phyloP scores from a whole-genome alignment of 257 asterid genomes.

The Nicotiana knightiana region DNA sequence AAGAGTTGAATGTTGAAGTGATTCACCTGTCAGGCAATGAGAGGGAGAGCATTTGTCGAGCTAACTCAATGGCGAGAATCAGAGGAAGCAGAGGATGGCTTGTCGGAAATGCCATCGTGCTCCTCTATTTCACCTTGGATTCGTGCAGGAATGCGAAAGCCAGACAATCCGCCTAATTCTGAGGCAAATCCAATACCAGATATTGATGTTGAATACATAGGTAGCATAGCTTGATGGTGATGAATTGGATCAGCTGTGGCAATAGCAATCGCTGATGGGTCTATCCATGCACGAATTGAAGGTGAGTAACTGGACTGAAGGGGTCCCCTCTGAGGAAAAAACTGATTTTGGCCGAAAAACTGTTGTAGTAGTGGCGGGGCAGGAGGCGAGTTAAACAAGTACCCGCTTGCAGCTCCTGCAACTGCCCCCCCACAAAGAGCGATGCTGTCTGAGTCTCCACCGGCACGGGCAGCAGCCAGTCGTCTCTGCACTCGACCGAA shows the following conservation, averaged over 20 bases:
- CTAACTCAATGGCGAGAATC: slow-evolving; percentile 76
- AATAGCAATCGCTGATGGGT: slow-evolving; percentile 46
- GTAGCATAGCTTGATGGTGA: slow-evolving; percentile 43
- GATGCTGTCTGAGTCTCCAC: slow-evolving; percentile 31
- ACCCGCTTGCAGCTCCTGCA: slow-evolving; percentile 28
- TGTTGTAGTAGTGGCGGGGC: slow-evolving; percentile 54
- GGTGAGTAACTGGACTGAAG: slow-evolving; percentile 99
- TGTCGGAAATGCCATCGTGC: slow-evolving; percentile 87
- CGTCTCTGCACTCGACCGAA: slow-evolving; percentile 25
- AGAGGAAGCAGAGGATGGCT: slow-evolving; percentile 98
- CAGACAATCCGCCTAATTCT: slow-evolving; percentile 71
- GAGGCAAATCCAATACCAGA: slow-evolving; percentile 61
- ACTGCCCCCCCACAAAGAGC: slow-evolving; percentile 20
- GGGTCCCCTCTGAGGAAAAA: slow-evolving; percentile 98
- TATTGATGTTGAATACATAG: slow-evolving; percentile 40
- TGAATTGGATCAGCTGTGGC: slow-evolving; percentile 45
- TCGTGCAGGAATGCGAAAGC: slow-evolving; percentile 82
- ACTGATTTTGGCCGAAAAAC: slow-evolving; percentile 57
- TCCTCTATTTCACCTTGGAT: slow-evolving; percentile 98
- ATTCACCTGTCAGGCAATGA: slow-evolving; percentile 25
- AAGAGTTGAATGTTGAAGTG: not conserved
- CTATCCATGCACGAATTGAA: slow-evolving; percentile 96
- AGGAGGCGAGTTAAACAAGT: slow-evolving; percentile 50
- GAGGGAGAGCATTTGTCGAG: slow-evolving; percentile 18
- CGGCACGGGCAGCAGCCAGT: slow-evolving; percentile 39